Evolutionary conservation across 2,329 filamentous ascomycete genomes (phyloP).

Genomic region (Falciphora oryzae): DNA sequence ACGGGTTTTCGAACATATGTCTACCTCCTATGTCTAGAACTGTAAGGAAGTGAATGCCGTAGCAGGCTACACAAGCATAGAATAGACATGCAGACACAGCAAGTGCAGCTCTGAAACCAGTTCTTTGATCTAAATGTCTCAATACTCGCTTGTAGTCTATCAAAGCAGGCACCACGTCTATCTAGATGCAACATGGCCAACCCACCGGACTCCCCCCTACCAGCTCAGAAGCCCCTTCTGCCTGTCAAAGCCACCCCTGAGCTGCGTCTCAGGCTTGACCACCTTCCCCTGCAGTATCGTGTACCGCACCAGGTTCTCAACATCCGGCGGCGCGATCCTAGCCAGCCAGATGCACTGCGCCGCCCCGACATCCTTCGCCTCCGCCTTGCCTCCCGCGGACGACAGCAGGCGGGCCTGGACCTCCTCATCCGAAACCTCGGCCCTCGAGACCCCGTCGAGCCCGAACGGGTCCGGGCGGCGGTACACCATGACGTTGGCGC

Average conservation of each 20-base stretch:
- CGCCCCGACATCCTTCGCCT: slow-evolving; percentile 49
- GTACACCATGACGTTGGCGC: slow-evolving; percentile 91
- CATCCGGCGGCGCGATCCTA: slow-evolving; percentile 78
- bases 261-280: slow-evolving; percentile 78
- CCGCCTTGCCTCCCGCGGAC: slow-evolving; percentile 29
- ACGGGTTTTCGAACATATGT: too few relatives aligned
- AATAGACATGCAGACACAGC: too few relatives aligned
- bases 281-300: slow-evolving; percentile 92
- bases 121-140: too few relatives aligned
- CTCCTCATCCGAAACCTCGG: slow-evolving; percentile 30
- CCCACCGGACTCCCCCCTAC: slow-evolving; percentile 39
- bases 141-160: too few relatives aligned
- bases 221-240: slow-evolving; percentile 77
- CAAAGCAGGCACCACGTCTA: too few relatives aligned
- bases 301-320: slow-evolving; percentile 84
- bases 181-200: not conserved
- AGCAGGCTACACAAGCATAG: too few relatives aligned
- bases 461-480: slow-evolving; percentile 57
- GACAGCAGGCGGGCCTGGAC: slow-evolving; percentile 26
- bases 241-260: slow-evolving; percentile 88
- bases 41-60: too few relatives aligned
- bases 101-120: too few relatives aligned
- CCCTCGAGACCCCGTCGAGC: slow-evolving; percentile 37
- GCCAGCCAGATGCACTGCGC: slow-evolving; percentile 92
- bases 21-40: too few relatives aligned